These are phyloP conservation scores for Saposhnikovia divaricata DNA, from an alignment of 129 eudicot species.

Conservation along the genomic window DNA sequence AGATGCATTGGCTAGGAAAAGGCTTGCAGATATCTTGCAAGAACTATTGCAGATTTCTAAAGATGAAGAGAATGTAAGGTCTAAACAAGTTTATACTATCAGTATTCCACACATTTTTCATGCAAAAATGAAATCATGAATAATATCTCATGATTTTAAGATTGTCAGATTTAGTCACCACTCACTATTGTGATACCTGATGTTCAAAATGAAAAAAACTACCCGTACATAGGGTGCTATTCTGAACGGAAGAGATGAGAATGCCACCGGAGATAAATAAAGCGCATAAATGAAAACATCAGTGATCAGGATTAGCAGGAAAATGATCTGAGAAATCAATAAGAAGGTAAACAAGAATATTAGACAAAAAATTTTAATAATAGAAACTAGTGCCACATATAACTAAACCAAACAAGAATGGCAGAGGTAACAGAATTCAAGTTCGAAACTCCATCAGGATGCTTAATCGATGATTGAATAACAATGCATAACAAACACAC, in stretches of 20 bases:
- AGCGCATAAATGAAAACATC: constrained; percentile 55
- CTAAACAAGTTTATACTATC: neutral
- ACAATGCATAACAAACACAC: neutral
- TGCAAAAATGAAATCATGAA: too few relatives aligned
- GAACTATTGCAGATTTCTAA: too few relatives aligned
- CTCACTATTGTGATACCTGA: constrained; percentile 46
- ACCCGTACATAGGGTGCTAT: constrained; percentile 85
- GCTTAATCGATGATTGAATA: neutral
- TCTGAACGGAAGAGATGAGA: constrained; percentile 69
- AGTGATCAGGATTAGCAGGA: constrained; percentile 53
- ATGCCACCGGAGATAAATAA: constrained; percentile 64
- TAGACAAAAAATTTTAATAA: neutral
- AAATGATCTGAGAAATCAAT: constrained; percentile 40
- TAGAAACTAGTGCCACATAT: neutral
- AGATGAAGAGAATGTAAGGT: too few relatives aligned
- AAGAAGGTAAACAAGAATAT: neutral
- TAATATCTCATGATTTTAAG: too few relatives aligned
- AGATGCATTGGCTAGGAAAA: too few relatives aligned
- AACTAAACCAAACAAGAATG: neutral
- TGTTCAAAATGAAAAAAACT: constrained; percentile 54
- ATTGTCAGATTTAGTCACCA: neutral
- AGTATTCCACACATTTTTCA: too few relatives aligned
- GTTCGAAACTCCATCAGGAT: neutral
- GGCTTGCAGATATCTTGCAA: too few relatives aligned
- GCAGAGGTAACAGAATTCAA: neutral